Evolutionary conservation across 129 eudicot species (phyloP).

Genomic region (Helianthus annuus): DNA sequence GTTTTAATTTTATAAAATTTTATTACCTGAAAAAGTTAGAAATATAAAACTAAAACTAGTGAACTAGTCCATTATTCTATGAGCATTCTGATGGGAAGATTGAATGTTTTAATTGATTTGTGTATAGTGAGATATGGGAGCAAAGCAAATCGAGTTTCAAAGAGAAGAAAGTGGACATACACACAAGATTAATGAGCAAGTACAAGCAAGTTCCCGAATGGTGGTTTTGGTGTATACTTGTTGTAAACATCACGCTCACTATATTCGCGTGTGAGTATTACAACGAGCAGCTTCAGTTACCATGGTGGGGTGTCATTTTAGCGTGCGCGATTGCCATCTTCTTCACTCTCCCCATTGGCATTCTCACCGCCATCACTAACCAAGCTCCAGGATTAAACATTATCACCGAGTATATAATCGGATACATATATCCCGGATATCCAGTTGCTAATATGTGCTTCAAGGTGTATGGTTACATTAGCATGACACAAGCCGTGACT

Average conservation of each 20-base stretch:
- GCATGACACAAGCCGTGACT: conserved; percentile 85
- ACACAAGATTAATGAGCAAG: conserved; percentile 81
- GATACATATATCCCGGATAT: conserved; percentile 94
- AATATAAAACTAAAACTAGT: no score
- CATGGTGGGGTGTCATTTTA: conserved; percentile 98
- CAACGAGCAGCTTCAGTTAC: conserved; percentile 94
- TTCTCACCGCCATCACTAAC: conserved; percentile 94
- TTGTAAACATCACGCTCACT: conserved; percentile 65
- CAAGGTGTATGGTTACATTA: conserved; percentile 94
- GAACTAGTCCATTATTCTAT: no score
- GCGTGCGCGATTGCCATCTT: conserved; percentile 86
- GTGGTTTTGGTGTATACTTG: conserved; percentile 98
- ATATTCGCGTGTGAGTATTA: conserved; percentile 86
- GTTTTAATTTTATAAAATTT: no score
- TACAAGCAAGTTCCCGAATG: conserved; percentile 95
- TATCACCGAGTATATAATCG: conserved; percentile 91
- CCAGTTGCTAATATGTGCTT: conserved; percentile 99
- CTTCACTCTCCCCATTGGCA: conserved; percentile 97
- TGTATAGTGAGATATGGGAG: conserved; percentile 86
- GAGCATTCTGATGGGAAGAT: neutral
- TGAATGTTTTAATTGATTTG: neutral
- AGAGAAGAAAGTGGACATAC: conserved; percentile 80
- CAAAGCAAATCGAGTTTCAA: conserved; percentile 85
- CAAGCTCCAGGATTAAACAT: conserved; percentile 96
- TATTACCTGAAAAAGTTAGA: no score